phyloP scores from a whole-genome alignment of 2,329 filamentous ascomycete species.

The Diplodia corticola region DNA sequence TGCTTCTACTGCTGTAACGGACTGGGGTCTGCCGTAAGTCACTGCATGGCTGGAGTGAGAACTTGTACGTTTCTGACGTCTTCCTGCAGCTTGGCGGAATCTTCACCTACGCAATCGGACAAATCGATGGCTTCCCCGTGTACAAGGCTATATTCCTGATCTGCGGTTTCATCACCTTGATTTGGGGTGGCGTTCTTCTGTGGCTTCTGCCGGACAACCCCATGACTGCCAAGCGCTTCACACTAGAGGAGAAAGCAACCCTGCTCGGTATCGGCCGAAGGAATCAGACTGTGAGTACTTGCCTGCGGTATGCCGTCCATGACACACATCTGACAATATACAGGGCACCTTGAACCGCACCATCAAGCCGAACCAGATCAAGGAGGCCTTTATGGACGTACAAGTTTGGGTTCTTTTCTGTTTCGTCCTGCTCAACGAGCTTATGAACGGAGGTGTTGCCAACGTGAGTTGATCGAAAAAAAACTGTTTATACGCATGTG shows the following conservation, averaged over 20 bases:
- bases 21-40: conserved; percentile 24
- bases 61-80: not conserved
- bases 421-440: conserved; percentile 54
- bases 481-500: not conserved
- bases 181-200: conserved; percentile 46
- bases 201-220: conserved; percentile 47
- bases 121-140: conserved; percentile 44
- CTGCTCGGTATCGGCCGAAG: conserved; percentile 43
- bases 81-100: conserved; percentile 33
- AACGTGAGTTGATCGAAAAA: conserved; percentile 34
- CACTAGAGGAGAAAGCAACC: conserved; percentile 46
- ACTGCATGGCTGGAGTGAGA: no score
- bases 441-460: conserved; percentile 55
- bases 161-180: conserved; percentile 46
- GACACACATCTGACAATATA: not conserved
- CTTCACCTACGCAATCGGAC: conserved; percentile 43
- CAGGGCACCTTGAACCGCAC: conserved; percentile 49
- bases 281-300: conserved; percentile 35
- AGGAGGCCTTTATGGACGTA: conserved; percentile 48
- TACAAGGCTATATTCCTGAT: conserved; percentile 50
- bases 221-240: conserved; percentile 45
- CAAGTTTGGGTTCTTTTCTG: conserved; percentile 50
- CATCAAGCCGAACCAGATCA: conserved; percentile 52
- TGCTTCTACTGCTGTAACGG: conserved; percentile 32
- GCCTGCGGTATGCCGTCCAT: not conserved